These are phyloP conservation scores for Gryganskiella cystojenkinii DNA, from an alignment of 192 early-diverging fungal species.

Conservation along the genomic window DNA sequence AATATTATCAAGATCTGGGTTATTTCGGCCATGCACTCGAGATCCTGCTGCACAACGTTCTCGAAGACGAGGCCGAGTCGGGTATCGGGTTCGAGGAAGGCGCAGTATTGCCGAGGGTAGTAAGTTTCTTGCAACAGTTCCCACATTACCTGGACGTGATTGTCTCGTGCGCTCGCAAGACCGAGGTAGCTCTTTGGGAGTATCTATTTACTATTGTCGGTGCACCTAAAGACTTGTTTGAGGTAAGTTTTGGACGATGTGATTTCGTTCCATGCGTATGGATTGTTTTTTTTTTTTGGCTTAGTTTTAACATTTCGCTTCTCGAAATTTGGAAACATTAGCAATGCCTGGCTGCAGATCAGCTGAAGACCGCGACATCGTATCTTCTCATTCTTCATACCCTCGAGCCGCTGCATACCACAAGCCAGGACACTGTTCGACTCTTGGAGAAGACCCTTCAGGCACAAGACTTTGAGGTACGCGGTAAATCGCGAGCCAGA, in stretches of 20 bases:
- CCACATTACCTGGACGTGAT: slow-evolving; percentile 86
- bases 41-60: slow-evolving; percentile 86
- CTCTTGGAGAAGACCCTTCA: slow-evolving; percentile 80
- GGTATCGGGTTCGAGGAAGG: slow-evolving; percentile 53
- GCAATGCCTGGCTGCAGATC: slow-evolving; percentile 74
- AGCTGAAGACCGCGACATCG: slow-evolving; percentile 88
- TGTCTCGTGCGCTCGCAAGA: slow-evolving; percentile 95
- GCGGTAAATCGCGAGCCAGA: too few species aligned
- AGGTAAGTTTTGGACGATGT: slow-evolving; percentile 63
- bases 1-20: slow-evolving; percentile 73
- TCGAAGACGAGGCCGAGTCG: slow-evolving; percentile 85
- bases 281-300: slow-evolving; percentile 8
- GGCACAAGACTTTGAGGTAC: slow-evolving; percentile 81
- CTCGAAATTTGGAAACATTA: slow-evolving; percentile 26
- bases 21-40: slow-evolving; percentile 97
- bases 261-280: too few species aligned
- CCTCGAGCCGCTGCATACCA: slow-evolving; percentile 70
- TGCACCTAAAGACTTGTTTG: slow-evolving; percentile 85
- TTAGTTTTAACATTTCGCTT: background rate
- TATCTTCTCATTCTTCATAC: slow-evolving; percentile 95
- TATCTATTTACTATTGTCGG: slow-evolving; percentile 89
- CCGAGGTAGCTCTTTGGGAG: slow-evolving; percentile 93
- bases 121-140: slow-evolving; percentile 85
- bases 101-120: slow-evolving; percentile 74
- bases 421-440: slow-evolving; percentile 66